Evolutionary conservation across 2,329 filamentous ascomycete genomes (phyloP).

Genomic region (Fusarium zealandicum): DNA sequence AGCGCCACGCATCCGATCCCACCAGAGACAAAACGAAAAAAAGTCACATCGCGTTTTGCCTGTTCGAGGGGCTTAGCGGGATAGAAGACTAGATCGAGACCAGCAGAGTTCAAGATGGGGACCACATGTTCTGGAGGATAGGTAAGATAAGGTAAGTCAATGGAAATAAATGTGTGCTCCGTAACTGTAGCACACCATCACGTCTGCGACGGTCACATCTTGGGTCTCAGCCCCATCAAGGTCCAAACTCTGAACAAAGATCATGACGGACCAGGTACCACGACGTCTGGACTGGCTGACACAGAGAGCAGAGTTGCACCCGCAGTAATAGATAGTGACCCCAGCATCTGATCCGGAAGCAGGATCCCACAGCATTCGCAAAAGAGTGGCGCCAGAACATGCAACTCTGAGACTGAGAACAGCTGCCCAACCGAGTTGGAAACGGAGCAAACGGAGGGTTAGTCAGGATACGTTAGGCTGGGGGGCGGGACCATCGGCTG

Average conservation of each 20-base stretch:
- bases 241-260: slow-evolving; percentile 3
- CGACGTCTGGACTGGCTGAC: slow-evolving; percentile 4
- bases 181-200: not conserved
- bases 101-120: not conserved
- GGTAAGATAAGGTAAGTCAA: too few relatives aligned
- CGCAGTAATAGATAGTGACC: slow-evolving; percentile 18
- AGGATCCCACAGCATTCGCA: slow-evolving; percentile 8
- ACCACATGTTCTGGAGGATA: too few relatives aligned
- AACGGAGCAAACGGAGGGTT: slow-evolving; percentile 3
- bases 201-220: slow-evolving; percentile 8
- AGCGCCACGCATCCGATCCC: not conserved
- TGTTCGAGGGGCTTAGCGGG: too few relatives aligned
- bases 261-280: not conserved
- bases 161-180: too few relatives aligned
- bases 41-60: too few relatives aligned
- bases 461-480: too few relatives aligned
- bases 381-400: not conserved
- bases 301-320: too few relatives aligned
- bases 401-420: too few relatives aligned
- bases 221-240: not conserved
- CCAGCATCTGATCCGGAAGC: slow-evolving; percentile 28
- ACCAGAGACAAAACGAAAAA: not conserved
- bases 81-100: too few relatives aligned
- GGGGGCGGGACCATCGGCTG: not conserved
- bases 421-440: slow-evolving; percentile 5